A percentile compares a stretch with the other conserved stretches of the same genome.
phyloP scores from a whole-genome alignment of 257 asterid genomes.

The Lycium barbarum region DNA sequence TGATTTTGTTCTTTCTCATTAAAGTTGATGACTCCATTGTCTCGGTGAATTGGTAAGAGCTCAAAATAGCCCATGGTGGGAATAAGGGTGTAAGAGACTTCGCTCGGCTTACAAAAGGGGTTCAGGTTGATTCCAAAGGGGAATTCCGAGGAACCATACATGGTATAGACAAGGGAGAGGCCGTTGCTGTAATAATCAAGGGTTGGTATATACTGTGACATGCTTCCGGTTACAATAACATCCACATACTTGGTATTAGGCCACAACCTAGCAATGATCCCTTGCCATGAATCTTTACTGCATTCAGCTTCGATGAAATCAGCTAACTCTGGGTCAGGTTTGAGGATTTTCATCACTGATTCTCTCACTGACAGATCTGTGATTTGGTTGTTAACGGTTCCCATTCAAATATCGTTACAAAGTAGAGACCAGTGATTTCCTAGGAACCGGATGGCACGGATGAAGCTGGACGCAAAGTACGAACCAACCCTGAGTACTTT shows the following conservation, averaged over 20 bases:
- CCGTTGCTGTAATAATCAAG: neutral
- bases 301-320: constrained; percentile 24
- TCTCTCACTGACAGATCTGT: constrained; percentile 9
- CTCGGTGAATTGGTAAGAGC: neutral
- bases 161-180: constrained; percentile 22
- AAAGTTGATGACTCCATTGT: neutral
- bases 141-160: neutral
- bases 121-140: neutral
- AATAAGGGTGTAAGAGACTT: neutral
- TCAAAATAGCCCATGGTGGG: constrained; percentile 5
- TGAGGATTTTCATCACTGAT: constrained; percentile 15
- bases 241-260: constrained; percentile 19
- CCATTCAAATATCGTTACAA: neutral
- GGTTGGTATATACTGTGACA: constrained; percentile 29
- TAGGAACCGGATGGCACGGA: constrained; percentile 23
- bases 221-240: constrained; percentile 24
- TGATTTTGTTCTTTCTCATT: constrained; percentile 10
- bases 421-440: constrained; percentile 24
- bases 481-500: constrained; percentile 25
- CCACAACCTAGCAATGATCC: constrained; percentile 10
- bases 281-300: constrained; percentile 19
- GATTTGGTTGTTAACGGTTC: neutral
- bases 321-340: constrained; percentile 30
- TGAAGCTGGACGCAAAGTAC: neutral
- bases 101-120: constrained; percentile 2